Evolutionary conservation across 345 rosid genomes (phyloP).

Genomic region (Salix caprea): DNA sequence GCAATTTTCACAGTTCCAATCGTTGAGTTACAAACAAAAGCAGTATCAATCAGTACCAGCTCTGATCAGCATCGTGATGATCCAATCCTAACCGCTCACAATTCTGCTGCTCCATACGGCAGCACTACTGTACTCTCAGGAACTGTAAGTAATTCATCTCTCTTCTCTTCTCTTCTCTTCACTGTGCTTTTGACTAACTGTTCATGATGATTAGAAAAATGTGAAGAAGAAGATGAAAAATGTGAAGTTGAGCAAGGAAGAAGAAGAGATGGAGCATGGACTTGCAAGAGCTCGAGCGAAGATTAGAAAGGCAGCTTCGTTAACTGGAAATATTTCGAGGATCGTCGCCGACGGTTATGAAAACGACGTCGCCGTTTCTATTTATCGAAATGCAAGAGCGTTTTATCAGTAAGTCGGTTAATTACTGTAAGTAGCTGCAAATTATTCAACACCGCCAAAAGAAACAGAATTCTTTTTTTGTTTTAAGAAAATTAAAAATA

Average conservation of each 20-base stretch:
- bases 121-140: too few species aligned
- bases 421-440: too few species aligned
- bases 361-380: slow-evolving; percentile 11
- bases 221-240: slow-evolving; percentile 31
- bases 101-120: slow-evolving; percentile 10
- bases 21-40: slow-evolving; percentile 26
- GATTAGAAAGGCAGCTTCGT: slow-evolving; percentile 41
- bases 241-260: slow-evolving; percentile 28
- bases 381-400: slow-evolving; percentile 56
- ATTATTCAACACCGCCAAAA: too few species aligned
- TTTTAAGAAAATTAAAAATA: background rate
- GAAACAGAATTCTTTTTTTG: too few species aligned
- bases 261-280: slow-evolving; percentile 43
- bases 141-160: too few species aligned
- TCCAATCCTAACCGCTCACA: slow-evolving; percentile 26
- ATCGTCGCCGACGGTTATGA: slow-evolving; percentile 10
- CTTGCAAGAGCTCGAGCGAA: slow-evolving; percentile 62
- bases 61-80: slow-evolving; percentile 20
- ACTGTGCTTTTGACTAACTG: background rate
- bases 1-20: slow-evolving; percentile 14
- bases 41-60: too few species aligned
- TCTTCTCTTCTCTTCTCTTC: background rate
- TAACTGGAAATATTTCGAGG: slow-evolving; percentile 3
- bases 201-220: background rate
- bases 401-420: slow-evolving; percentile 50